Evolutionary conservation across 441 rosid genomes (phyloP).

Genomic region (Dalechampia spathulata): DNA sequence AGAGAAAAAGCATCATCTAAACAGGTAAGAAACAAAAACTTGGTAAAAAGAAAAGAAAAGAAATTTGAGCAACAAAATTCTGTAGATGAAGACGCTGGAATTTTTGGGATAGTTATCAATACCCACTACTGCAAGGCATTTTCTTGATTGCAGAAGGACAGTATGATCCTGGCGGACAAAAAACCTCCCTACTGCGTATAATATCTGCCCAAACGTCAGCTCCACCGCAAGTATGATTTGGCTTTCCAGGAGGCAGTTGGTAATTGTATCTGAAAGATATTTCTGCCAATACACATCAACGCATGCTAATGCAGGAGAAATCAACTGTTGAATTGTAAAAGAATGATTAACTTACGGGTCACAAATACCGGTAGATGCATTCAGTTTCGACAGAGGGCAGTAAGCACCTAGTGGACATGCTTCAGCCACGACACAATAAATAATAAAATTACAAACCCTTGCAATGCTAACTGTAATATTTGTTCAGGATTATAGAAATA

Average conservation of each 20-base stretch:
- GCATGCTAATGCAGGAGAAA: slow-evolving; percentile 20
- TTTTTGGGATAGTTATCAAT: slow-evolving; percentile 37
- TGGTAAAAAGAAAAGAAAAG: no score
- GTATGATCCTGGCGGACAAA: slow-evolving; percentile 88
- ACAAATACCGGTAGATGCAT: slow-evolving; percentile 63
- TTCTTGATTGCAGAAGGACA: slow-evolving; percentile 72
- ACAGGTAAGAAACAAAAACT: no score
- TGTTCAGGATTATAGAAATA: background rate
- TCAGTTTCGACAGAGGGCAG: slow-evolving; percentile 66
- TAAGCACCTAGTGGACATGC: slow-evolving; percentile 92
- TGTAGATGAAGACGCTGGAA: slow-evolving; percentile 8
- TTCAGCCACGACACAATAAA: slow-evolving; percentile 22
- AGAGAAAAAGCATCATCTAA: slow-evolving; percentile 2
- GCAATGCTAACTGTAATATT: no score
- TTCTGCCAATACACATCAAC: slow-evolving; percentile 41
- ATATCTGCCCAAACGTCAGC: slow-evolving; percentile 90
- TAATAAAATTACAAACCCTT: no score
- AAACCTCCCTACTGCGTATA: slow-evolving; percentile 59
- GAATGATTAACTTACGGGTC: slow-evolving; percentile 71
- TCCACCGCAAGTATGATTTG: slow-evolving; percentile 82
- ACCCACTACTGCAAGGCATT: slow-evolving; percentile 80
- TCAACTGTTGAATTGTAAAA: background rate
- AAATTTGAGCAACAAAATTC: no score
- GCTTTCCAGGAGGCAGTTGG: slow-evolving; percentile 66
- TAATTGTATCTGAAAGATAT: slow-evolving; percentile 67